Evolutionary conservation across 176 grass and related monocot genomes (phyloP), one percentile per base, ranked within the genome.

Genomic region (Eremochloa ophiuroides): DNA sequence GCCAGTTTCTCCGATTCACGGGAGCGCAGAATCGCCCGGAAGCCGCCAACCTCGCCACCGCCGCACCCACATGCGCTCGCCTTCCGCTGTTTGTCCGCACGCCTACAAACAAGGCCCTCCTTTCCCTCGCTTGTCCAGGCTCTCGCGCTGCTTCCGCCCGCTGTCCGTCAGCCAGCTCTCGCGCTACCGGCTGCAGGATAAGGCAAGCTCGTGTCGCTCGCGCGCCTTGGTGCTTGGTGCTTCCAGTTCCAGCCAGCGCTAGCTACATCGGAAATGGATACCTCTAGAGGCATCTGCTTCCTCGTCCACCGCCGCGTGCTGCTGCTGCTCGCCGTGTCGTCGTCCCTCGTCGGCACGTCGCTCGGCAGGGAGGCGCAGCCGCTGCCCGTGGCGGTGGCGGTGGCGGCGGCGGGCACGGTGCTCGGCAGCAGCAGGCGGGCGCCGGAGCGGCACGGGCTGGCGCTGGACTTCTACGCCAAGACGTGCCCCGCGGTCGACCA

Each of bases 401-500:
- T 30, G 18, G 77, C 55, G 44, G 58, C 51, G 23, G 26, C 55
- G 22, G 33, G 1, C 12, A 20, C 51, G 37, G 9, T 31, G 14
- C 73, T 55, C 23, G 69, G 61, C 53, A 70, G 61, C 53, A 70
- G 61, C 48, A 93, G 68, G 83, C 76, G 75, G 18, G 78, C 76
- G 31, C 93, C 88, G 3, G 88, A 93, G 73, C 92, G 83, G 35
- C 93, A 98, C 91, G 83, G 74, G 4, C 87, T 95, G 72, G 88
- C 91, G 64, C 72, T 86, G 28, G 91, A 95, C 78, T 99, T 95
- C 96, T 99, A 99, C 73, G 62, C 82, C 74, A 69, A 17, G 71
- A 83, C 88, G 61, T 99, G 96, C 84, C 91, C 96, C 44, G 81
- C 85, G 8, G 84, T 99, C 3, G 96, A 99, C 55, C 92, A 95